phyloP scores from a whole-genome alignment of 768 basidiomycete genomes.

The Boletus rubropictus region DNA sequence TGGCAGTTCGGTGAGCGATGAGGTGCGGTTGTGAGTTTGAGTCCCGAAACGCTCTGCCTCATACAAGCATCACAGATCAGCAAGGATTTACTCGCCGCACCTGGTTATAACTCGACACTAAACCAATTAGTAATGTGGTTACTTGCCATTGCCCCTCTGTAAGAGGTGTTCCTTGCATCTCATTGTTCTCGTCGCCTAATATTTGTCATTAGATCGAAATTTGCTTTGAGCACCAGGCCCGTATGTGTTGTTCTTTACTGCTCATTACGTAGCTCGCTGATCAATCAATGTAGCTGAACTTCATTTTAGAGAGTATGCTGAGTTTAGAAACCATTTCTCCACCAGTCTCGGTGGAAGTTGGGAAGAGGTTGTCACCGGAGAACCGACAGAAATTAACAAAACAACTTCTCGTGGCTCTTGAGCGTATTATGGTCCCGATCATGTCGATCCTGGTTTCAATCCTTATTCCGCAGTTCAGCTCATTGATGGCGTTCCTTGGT shows the following conservation, averaged over 20 bases:
- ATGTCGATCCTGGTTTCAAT: conserved; percentile 68
- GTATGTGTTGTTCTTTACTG: conserved; percentile 35
- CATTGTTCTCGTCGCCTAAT: conserved; percentile 9
- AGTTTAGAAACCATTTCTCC: conserved; percentile 47
- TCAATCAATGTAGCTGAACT: conserved; percentile 51
- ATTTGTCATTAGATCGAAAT: conserved; percentile 61
- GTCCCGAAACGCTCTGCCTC: background rate
- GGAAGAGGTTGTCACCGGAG: conserved; percentile 14
- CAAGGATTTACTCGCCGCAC: conserved; percentile 65
- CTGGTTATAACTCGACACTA: conserved; percentile 64
- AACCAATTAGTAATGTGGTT: conserved; percentile 80
- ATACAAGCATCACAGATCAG: conserved; percentile 54
- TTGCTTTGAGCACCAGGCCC: conserved; percentile 76
- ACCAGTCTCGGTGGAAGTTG: conserved; percentile 22
- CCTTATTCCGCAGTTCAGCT: conserved; percentile 71
- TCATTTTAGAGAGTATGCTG: conserved; percentile 75
- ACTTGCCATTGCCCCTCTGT: conserved; percentile 76
- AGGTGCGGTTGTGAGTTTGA: conserved; percentile 42
- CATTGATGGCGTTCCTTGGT: conserved; percentile 86
- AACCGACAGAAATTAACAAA: conserved; percentile 24
- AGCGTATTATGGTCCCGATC: conserved; percentile 53
- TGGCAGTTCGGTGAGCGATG: conserved; percentile 70
- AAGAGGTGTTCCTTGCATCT: conserved; percentile 21
- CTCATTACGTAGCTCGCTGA: background rate
- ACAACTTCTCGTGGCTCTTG: conserved; percentile 41